Conservation (phyloP, 2,329 filamentous ascomycete species). For the Magnaporthales sp. region DNA sequence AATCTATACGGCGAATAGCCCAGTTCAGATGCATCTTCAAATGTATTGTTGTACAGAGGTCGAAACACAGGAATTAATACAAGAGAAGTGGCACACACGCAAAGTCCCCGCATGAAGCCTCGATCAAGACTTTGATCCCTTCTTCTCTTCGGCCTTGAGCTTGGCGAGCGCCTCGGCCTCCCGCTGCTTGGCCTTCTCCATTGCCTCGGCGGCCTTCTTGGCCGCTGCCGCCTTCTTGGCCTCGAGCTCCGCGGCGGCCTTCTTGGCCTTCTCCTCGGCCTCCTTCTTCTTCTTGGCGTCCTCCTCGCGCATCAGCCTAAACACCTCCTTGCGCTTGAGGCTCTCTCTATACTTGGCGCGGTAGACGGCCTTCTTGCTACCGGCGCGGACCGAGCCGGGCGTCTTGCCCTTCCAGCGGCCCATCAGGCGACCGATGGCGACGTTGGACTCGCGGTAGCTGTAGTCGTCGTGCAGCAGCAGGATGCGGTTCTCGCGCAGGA, state of each 20-base stretch:
- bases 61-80: background rate
- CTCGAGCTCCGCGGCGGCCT: conserved; percentile 13
- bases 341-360: conserved; percentile 15
- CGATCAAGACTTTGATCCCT: background rate
- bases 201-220: conserved; percentile 73
- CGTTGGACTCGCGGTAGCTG: conserved; percentile 52
- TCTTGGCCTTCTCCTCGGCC: conserved; percentile 31
- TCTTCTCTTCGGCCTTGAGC: background rate
- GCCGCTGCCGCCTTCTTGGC: conserved; percentile 35
- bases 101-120: background rate
- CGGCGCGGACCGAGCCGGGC: conserved; percentile 33
- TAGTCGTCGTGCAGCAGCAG: conserved; percentile 44
- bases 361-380: conserved; percentile 40
- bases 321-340: conserved; percentile 7
- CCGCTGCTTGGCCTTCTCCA: conserved; percentile 50
- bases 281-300: conserved; percentile 13
- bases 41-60: conserved; percentile 1
- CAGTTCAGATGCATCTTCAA: background rate
- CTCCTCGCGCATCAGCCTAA: conserved; percentile 10
- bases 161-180: conserved; percentile 42
- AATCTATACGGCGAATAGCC: background rate
- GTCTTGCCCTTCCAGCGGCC: conserved; percentile 39
- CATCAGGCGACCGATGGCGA: conserved; percentile 46
- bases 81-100: background rate
- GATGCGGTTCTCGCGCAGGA: conserved; percentile 29